Evolutionary conservation across 176 grass and related monocot species (phyloP).

Genomic region (Poa pratensis): DNA sequence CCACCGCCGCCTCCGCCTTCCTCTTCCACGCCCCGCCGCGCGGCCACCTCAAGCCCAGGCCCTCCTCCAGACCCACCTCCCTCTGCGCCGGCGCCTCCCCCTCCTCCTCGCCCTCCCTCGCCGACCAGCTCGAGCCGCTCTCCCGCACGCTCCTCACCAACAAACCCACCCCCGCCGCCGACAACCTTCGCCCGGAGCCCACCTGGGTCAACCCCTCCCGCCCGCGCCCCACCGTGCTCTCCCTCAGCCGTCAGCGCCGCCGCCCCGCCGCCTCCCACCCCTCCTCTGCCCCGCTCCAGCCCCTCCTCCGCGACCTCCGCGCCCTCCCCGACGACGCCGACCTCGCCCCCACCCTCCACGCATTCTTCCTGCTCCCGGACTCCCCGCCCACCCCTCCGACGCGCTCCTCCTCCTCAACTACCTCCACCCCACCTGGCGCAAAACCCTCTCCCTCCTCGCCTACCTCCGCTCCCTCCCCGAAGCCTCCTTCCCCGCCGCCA

Average conservation of each 20-base stretch:
- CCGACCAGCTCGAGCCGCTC: slow-evolving; percentile 75
- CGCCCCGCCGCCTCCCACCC: slow-evolving; percentile 48
- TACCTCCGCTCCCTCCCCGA: slow-evolving; percentile 54
- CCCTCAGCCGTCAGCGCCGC: slow-evolving; percentile 67
- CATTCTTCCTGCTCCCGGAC: slow-evolving; percentile 41
- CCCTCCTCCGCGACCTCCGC: slow-evolving; percentile 57
- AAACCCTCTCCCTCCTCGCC: slow-evolving; percentile 66
- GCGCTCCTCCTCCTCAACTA: slow-evolving; percentile 76
- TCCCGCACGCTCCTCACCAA: slow-evolving; percentile 70
- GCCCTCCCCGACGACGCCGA: slow-evolving; percentile 49
- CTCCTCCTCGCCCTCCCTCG: slow-evolving; percentile 59
- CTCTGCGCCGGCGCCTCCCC: slow-evolving; percentile 33
- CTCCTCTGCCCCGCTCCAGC: slow-evolving; percentile 41
- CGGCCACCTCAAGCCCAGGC: slow-evolving; percentile 28
- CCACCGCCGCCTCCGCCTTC: slow-evolving; percentile 55
- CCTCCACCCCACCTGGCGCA: slow-evolving; percentile 63
- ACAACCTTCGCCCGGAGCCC: slow-evolving; percentile 48
- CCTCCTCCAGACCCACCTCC: neutral
- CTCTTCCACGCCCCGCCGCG: slow-evolving; percentile 41
- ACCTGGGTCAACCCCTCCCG: slow-evolving; percentile 82
- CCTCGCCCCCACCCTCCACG: slow-evolving; percentile 51
- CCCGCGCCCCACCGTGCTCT: slow-evolving; percentile 75
- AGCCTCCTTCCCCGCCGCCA: slow-evolving; percentile 6
- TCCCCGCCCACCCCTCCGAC: slow-evolving; percentile 62
- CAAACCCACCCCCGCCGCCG: slow-evolving; percentile 36